Conservation (phyloP, 192 early-diverging fungal species). For the Oehlia diaphana region DNA sequence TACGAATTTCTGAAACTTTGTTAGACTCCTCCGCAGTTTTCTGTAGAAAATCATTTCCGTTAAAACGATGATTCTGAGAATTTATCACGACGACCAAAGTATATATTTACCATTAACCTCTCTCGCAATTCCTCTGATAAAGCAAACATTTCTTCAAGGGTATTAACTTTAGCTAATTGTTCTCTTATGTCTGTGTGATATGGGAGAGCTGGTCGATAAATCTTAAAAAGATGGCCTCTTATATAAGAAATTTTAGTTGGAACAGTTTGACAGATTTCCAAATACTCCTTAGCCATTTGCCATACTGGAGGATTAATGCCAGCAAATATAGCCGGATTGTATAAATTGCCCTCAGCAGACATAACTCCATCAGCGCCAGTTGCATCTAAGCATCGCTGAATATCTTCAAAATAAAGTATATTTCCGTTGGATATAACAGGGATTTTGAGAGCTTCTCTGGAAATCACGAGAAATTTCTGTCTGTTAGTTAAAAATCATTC, state of each 20-base stretch:
- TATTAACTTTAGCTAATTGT: constrained; percentile 57
- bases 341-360: constrained; percentile 83
- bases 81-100: background rate
- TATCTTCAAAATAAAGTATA: constrained; percentile 89
- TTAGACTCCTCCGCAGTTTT: constrained; percentile 27
- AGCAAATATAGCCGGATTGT: constrained; percentile 89
- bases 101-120: constrained; percentile 35
- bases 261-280: constrained; percentile 73
- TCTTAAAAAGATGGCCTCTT: constrained; percentile 91
- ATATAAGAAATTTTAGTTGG: constrained; percentile 70
- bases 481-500: background rate
- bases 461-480: background rate
- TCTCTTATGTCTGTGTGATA: constrained; percentile 79
- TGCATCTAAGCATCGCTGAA: constrained; percentile 75
- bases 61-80: background rate
- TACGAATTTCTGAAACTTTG: background rate
- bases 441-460: constrained; percentile 46
- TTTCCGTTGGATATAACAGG: constrained; percentile 99
- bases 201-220: constrained; percentile 76
- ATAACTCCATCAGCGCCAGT: constrained; percentile 95
- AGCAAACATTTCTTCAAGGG: constrained; percentile 56
- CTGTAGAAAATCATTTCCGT: background rate
- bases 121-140: constrained; percentile 54
- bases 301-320: constrained; percentile 62
- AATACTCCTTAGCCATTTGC: constrained; percentile 85